Conservation (phyloP, 73 alveolate genomes). For the Paramecium biaurelia region DNA sequence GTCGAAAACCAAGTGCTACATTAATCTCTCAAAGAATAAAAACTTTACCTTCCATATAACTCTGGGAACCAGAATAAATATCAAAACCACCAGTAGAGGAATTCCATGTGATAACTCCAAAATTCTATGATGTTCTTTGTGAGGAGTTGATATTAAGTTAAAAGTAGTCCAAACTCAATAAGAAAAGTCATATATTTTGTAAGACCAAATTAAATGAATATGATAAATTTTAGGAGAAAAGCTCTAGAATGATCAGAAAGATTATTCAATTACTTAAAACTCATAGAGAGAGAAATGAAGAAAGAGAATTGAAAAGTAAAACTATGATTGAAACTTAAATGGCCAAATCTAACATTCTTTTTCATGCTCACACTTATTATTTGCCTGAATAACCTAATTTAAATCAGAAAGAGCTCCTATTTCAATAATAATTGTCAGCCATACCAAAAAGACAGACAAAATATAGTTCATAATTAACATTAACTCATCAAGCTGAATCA, state of each 20-base stretch:
- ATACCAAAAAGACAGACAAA: conserved; percentile 14
- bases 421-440: background rate
- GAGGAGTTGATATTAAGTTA: background rate
- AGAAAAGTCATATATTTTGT: background rate
- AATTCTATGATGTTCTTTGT: background rate
- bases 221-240: background rate
- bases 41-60: background rate
- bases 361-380: background rate
- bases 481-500: conserved; percentile 14
- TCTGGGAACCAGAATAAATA: background rate
- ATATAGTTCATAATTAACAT: background rate
- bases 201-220: background rate
- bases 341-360: background rate
- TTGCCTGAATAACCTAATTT: background rate
- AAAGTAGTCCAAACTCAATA: background rate
- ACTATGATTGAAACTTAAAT: background rate
- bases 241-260: background rate
- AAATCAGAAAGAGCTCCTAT: background rate
- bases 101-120: background rate
- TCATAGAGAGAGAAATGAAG: background rate
- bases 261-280: background rate
- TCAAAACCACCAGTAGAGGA: background rate
- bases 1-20: conserved; percentile 22
- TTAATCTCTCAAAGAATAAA: background rate
- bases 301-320: background rate